A percentile compares a stretch with the other conserved stretches of the same genome.
Evolutionary conservation across 1,284 basidiomycete genomes (phyloP).

Genomic region (Naganishia albida): DNA sequence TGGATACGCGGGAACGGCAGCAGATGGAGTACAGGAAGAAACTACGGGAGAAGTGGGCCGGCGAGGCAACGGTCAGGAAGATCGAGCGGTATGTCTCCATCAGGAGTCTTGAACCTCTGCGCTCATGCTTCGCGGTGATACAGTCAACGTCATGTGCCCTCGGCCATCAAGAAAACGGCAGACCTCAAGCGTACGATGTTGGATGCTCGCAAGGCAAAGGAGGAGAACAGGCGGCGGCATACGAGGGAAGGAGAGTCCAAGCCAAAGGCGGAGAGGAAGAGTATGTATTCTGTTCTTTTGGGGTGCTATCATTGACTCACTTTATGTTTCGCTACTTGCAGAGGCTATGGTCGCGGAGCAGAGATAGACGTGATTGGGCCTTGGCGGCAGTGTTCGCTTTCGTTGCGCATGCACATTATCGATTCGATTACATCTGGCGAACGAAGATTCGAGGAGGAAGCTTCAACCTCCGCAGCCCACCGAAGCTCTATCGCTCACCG

Average conservation of each 20-base stretch:
- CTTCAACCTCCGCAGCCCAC: too few species aligned
- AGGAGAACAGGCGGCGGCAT: constrained; percentile 87
- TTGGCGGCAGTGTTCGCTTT: background rate
- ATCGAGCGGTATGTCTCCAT: constrained; percentile 63
- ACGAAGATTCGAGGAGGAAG: too few species aligned
- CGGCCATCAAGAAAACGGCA: constrained; percentile 81
- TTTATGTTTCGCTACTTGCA: constrained; percentile 34
- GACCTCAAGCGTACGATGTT: constrained; percentile 92
- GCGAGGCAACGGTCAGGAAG: constrained; percentile 76
- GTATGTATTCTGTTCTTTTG: constrained; percentile 40
- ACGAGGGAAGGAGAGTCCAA: constrained; percentile 80
- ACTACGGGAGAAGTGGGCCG: constrained; percentile 85
- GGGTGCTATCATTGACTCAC: background rate
- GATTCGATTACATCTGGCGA: too few species aligned
- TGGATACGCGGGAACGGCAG: constrained; percentile 88
- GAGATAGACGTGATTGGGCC: constrained; percentile 53
- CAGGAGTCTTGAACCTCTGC: background rate
- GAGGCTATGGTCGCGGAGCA: constrained; percentile 76
- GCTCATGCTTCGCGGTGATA: background rate
- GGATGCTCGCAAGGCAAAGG: constrained; percentile 84
- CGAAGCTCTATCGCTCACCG: too few species aligned
- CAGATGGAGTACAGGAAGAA: constrained; percentile 89
- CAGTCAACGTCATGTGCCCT: constrained; percentile 83
- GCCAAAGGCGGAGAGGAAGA: constrained; percentile 89
- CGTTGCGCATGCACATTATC: too few species aligned